Conservation (phyloP, 352 stramenopile species). For the Phytophthora ramorum region DNA sequence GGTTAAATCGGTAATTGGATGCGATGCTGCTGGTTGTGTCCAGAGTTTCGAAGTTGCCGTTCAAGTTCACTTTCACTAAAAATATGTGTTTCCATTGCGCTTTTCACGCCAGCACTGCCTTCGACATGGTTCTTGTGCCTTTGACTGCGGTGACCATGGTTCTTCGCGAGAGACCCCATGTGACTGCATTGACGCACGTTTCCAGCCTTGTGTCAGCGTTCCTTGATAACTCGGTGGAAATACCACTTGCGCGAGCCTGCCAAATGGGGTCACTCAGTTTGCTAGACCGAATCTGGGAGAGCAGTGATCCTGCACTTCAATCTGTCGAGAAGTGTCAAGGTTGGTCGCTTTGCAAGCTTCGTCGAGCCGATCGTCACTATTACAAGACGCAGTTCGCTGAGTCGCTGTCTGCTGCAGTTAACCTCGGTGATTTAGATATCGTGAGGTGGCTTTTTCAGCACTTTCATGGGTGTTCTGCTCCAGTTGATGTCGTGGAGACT, state of each 20-base stretch:
- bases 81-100: conserved; percentile 5
- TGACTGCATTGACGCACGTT: conserved; percentile 18
- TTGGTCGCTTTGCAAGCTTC: conserved; percentile 29
- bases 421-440: conserved; percentile 9
- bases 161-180: conserved; percentile 13
- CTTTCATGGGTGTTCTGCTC: conserved; percentile 18
- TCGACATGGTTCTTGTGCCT: conserved; percentile 15
- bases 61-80: conserved; percentile 4
- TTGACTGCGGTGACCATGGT: conserved; percentile 20
- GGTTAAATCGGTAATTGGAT: not conserved
- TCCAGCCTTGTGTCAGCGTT: conserved; percentile 15
- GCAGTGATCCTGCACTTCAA: conserved; percentile 16
- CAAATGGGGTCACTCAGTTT: conserved; percentile 15
- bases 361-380: conserved; percentile 24
- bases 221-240: conserved; percentile 27
- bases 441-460: conserved; percentile 33
- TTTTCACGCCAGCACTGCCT: not conserved
- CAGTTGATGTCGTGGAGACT: conserved; percentile 13
- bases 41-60: not conserved
- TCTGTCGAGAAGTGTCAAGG: conserved; percentile 1
- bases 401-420: conserved; percentile 16
- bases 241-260: conserved; percentile 28
- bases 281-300: conserved; percentile 29
- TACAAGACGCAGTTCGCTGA: conserved; percentile 20
- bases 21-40: conserved; percentile 1